These are phyloP conservation scores for Neurospora sp. DNA, from an alignment of 495 filamentous ascomycete genomes.

Conservation along the genomic window DNA sequence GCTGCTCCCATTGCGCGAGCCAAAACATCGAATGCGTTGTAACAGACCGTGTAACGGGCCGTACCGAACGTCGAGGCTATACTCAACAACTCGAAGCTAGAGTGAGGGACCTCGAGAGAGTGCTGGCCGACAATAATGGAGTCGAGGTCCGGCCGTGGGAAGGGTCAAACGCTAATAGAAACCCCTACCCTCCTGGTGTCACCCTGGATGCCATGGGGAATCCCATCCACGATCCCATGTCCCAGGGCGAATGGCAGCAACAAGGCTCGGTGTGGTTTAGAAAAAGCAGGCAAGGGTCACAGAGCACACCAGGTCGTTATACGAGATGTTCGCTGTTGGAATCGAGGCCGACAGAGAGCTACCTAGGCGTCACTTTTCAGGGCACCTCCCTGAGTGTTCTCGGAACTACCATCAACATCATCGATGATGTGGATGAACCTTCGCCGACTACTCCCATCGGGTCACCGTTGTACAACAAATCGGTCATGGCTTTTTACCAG, in stretches of 20 bases:
- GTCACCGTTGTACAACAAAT: slow-evolving; percentile 51
- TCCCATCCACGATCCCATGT: slow-evolving; percentile 17
- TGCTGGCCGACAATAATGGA: slow-evolving; percentile 27
- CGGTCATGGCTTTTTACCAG: slow-evolving; percentile 55
- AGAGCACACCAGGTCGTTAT: slow-evolving; percentile 4
- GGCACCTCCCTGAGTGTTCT: slow-evolving; percentile 64
- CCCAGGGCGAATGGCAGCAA: slow-evolving; percentile 33
- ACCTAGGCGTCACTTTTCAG: slow-evolving; percentile 61
- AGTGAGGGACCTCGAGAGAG: slow-evolving; percentile 36
- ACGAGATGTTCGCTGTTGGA: slow-evolving; percentile 19
- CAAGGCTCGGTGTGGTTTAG: slow-evolving; percentile 40
- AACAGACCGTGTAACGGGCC: slow-evolving; percentile 79
- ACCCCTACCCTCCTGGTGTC: slow-evolving; percentile 20
- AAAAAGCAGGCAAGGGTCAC: slow-evolving; percentile 19
- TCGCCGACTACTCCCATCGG: slow-evolving; percentile 29
- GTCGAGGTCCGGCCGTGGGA: slow-evolving; percentile 31
- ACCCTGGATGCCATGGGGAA: slow-evolving; percentile 18
- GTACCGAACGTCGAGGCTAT: slow-evolving; percentile 67
- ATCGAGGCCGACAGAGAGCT: slow-evolving; percentile 50
- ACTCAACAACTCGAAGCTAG: slow-evolving; percentile 49
- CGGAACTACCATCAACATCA: slow-evolving; percentile 66
- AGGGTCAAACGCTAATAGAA: slow-evolving; percentile 16
- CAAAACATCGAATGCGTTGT: slow-evolving; percentile 65
- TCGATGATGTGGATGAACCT: slow-evolving; percentile 48
- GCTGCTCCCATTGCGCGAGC: slow-evolving; percentile 66